These are phyloP conservation scores for Neolentinus lepideus DNA, from an alignment of 1,284 basidiomycete species.

Conservation along the genomic window DNA sequence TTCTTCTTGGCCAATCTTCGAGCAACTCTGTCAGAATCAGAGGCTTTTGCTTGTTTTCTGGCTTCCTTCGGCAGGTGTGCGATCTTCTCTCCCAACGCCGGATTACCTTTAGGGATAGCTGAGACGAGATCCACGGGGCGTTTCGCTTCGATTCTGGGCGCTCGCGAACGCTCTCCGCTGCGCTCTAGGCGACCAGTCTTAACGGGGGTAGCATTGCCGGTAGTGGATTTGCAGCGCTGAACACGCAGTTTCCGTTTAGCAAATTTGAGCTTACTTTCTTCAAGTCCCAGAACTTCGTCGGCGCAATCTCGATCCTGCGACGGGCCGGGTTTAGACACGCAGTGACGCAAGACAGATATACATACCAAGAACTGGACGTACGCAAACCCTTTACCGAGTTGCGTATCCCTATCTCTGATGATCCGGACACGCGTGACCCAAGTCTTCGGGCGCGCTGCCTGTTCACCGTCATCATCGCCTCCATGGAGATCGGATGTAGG, in stretches of 20 bases:
- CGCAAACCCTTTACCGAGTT: conserved; percentile 96
- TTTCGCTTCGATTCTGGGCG: neutral
- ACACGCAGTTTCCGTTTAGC: conserved; percentile 86
- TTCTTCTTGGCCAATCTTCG: conserved; percentile 87
- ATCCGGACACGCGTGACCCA: conserved; percentile 89
- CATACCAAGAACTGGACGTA: conserved; percentile 86
- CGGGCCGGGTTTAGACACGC: neutral
- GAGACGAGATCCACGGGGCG: neutral
- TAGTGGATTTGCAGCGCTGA: conserved; percentile 71
- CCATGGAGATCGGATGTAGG: conserved; percentile 14
- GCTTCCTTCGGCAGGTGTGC: conserved; percentile 77
- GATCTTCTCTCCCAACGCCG: conserved; percentile 70
- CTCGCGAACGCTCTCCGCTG: conserved; percentile 6
- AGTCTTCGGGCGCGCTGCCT: conserved; percentile 24
- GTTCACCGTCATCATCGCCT: conserved; percentile 18
- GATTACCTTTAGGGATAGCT: conserved; percentile 68
- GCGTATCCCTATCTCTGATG: conserved; percentile 87
- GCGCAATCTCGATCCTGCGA: conserved; percentile 80
- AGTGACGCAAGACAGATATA: conserved; percentile 11
- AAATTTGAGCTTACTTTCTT: conserved; percentile 72
- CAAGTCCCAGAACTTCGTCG: conserved; percentile 81
- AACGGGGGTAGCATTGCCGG: conserved; percentile 22
- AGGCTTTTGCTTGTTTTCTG: conserved; percentile 74
- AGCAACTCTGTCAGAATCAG: conserved; percentile 73
- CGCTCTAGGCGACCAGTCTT: conserved; percentile 6